Percentiles rank a stretch among this genome's conserved stretches.
These are phyloP conservation scores for Trichosporon inkin DNA, from an alignment of 1,284 basidiomycete genomes.

Conservation along the genomic window DNA sequence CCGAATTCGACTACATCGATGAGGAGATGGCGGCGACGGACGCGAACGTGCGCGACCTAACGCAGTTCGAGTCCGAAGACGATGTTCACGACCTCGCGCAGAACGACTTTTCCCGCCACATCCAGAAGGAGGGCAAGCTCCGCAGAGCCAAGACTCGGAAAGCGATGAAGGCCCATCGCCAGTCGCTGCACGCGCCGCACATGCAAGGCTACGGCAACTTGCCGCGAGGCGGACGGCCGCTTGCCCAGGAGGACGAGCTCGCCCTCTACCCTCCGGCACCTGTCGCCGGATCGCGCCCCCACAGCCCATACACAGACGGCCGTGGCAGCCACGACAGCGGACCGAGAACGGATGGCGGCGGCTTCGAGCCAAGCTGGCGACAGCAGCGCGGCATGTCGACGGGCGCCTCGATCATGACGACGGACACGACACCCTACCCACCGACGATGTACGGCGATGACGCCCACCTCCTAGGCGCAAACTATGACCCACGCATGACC, in stretches of 20 bases:
- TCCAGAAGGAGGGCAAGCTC: slow-evolving; percentile 67
- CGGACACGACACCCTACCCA: neutral
- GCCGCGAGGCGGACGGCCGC: neutral
- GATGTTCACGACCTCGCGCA: slow-evolving; percentile 68
- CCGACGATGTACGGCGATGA: neutral
- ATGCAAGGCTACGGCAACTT: neutral
- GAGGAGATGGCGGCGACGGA: slow-evolving; percentile 19
- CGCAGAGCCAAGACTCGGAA: slow-evolving; percentile 57
- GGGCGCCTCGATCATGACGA: neutral
- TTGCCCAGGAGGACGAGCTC: slow-evolving; percentile 4
- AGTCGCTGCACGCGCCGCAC: slow-evolving; percentile 23
- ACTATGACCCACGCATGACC: slow-evolving; percentile 14
- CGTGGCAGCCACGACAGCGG: neutral
- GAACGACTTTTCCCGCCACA: slow-evolving; percentile 57
- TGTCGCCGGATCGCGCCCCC: neutral
- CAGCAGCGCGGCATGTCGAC: slow-evolving; percentile 1
- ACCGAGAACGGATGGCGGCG: neutral
- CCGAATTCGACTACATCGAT: slow-evolving; percentile 51
- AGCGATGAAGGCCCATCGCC: slow-evolving; percentile 24
- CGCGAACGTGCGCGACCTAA: slow-evolving; percentile 57
- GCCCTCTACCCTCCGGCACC: slow-evolving; percentile 2
- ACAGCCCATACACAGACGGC: slow-evolving; percentile 1
- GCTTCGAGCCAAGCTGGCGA: neutral
- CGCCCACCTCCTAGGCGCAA: neutral
- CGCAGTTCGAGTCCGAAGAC: slow-evolving; percentile 77